Conservation (phyloP, 352 stramenopile species). For the Phytophthora vignae region DNA sequence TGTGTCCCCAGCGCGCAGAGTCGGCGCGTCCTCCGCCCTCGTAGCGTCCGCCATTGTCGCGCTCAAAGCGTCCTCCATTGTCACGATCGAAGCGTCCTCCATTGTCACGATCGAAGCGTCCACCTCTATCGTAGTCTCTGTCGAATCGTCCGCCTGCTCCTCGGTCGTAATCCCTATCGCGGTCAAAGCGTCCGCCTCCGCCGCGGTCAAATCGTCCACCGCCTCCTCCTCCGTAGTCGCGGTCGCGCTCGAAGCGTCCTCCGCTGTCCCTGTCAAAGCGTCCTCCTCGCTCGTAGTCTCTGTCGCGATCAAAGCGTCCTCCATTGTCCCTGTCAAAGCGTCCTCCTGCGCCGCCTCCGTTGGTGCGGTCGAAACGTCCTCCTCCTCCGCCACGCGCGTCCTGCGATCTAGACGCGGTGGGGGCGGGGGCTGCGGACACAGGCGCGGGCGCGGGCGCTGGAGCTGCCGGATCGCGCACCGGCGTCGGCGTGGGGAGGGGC, state of each 20-base stretch:
- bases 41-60: conserved; percentile 16
- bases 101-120: neutral
- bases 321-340: conserved; percentile 11
- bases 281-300: conserved; percentile 8
- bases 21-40: conserved; percentile 31
- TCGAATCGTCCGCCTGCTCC: conserved; percentile 14
- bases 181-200: conserved; percentile 25
- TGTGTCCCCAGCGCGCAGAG: conserved; percentile 31
- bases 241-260: conserved; percentile 23
- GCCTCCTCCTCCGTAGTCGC: neutral
- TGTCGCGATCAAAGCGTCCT: conserved; percentile 18
- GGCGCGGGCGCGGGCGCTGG: neutral
- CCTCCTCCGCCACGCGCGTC: neutral
- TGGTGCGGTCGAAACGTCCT: conserved; percentile 12
- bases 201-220: conserved; percentile 14
- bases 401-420: conserved; percentile 9
- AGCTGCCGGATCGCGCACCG: neutral
- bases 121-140: conserved; percentile 6
- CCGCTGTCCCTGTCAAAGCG: conserved; percentile 18
- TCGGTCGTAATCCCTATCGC: conserved; percentile 2
- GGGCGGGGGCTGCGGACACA: neutral
- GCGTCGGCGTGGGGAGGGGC: conserved; percentile 20
- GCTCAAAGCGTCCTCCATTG: conserved; percentile 26
- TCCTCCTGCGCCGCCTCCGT: neutral
- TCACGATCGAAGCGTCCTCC: conserved; percentile 28